Percentiles rank a stretch among this genome's conserved stretches.
These are phyloP conservation scores for Gossypium gossypioides DNA, from an alignment of 441 rosid species.

Conservation along the genomic window DNA sequence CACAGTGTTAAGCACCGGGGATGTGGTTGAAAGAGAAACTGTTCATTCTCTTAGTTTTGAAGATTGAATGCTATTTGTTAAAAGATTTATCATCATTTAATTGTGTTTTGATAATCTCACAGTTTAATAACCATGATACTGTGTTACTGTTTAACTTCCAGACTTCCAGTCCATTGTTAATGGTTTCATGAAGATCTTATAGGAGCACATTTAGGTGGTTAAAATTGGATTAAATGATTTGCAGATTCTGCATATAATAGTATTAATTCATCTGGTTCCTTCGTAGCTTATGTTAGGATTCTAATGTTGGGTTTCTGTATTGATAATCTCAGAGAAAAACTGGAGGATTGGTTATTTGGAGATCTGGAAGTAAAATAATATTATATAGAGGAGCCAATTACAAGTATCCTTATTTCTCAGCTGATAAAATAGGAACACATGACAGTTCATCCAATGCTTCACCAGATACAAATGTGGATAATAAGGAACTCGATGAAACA, in stretches of 20 bases:
- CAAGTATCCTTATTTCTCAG: slow-evolving; percentile 68
- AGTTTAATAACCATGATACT: background rate
- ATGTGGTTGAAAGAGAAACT: background rate
- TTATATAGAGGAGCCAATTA: slow-evolving; percentile 79
- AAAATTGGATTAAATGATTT: background rate
- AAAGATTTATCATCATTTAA: background rate
- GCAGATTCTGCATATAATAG: background rate
- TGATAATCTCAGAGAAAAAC: slow-evolving; percentile 62
- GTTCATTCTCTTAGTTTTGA: background rate
- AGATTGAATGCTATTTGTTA: background rate
- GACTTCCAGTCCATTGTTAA: background rate
- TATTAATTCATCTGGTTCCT: background rate
- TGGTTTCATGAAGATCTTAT: slow-evolving; percentile 3
- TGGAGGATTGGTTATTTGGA: slow-evolving; percentile 92
- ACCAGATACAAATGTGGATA: slow-evolving; percentile 19
- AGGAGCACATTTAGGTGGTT: background rate
- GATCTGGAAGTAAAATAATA: slow-evolving; percentile 75
- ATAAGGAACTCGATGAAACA: slow-evolving; percentile 18
- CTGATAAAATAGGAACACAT: slow-evolving; percentile 21
- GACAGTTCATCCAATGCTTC: slow-evolving; percentile 23
- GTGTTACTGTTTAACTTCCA: background rate
- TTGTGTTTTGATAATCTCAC: background rate
- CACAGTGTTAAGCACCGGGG: background rate
- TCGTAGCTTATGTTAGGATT: background rate
- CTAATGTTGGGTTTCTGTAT: slow-evolving; percentile 18